Evolutionary conservation across 2,329 filamentous ascomycete genomes (phyloP).

Genomic region (Leptographium galeiforme): DNA sequence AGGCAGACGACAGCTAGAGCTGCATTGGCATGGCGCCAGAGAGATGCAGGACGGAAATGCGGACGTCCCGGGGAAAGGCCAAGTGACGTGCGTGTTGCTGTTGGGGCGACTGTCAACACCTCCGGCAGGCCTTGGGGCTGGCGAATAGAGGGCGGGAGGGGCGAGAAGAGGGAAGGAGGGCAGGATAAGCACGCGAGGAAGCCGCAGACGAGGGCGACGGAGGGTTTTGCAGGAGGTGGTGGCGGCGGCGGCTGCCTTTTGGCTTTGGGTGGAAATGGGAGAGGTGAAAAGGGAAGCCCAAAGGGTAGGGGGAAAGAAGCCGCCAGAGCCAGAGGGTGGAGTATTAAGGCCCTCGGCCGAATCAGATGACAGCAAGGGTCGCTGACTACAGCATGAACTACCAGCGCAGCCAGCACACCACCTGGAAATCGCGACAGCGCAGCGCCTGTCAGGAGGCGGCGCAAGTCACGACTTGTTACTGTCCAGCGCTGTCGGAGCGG

Average conservation of each 20-base stretch:
- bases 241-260: not conserved
- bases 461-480: too few species aligned
- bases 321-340: not conserved
- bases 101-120: not conserved
- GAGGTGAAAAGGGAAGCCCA: not conserved
- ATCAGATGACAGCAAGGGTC: slow-evolving; percentile 5
- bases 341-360: not conserved
- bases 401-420: not conserved
- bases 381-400: slow-evolving; percentile 1
- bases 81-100: not conserved
- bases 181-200: not conserved
- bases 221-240: not conserved
- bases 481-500: too few species aligned
- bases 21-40: slow-evolving; percentile 1
- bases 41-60: not conserved
- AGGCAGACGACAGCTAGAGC: not conserved
- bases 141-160: too few species aligned
- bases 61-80: not conserved
- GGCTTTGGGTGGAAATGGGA: not conserved
- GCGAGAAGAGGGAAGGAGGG: not conserved
- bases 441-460: not conserved
- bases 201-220: not conserved
- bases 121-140: too few species aligned
- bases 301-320: not conserved
- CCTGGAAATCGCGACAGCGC: not conserved